Evolutionary conservation across 2,329 filamentous ascomycete genomes (phyloP).

Genomic region (Fusarium sp.): DNA sequence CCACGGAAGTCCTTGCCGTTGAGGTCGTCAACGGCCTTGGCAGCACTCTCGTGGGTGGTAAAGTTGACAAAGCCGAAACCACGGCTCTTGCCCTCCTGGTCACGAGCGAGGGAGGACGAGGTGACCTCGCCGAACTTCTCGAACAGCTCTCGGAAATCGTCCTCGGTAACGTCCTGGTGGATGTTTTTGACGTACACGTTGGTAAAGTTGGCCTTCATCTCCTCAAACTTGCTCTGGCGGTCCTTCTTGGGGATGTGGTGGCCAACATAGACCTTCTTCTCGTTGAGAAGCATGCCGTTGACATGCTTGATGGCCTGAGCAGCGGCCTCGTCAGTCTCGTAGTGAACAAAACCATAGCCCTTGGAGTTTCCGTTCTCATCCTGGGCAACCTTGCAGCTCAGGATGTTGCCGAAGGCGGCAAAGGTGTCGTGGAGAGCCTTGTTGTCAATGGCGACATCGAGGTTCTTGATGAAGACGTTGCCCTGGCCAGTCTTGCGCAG

Average conservation of each 20-base stretch:
- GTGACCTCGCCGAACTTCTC: slow-evolving; percentile 95
- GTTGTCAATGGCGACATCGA: slow-evolving; percentile 99
- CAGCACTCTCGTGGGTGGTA: slow-evolving; percentile 89
- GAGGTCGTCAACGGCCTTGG: slow-evolving; percentile 89
- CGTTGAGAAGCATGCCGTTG: slow-evolving; percentile 99
- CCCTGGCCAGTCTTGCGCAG: slow-evolving; percentile 99
- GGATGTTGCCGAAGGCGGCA: slow-evolving; percentile 97
- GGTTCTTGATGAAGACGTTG: slow-evolving; percentile 99
- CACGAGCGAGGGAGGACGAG: slow-evolving; percentile 92
- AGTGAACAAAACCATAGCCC: slow-evolving; percentile 99
- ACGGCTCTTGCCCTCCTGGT: slow-evolving; percentile 91
- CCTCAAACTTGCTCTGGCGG: slow-evolving; percentile 99
- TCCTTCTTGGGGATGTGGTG: slow-evolving; percentile 99
- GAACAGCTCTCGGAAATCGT: slow-evolving; percentile 95
- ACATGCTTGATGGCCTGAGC: slow-evolving; percentile 99
- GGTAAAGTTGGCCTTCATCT: slow-evolving; percentile 99
- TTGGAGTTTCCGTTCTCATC: slow-evolving; percentile 98
- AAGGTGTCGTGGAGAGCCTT: slow-evolving; percentile 99
- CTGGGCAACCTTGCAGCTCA: slow-evolving; percentile 99
- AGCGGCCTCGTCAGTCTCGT: slow-evolving; percentile 98
- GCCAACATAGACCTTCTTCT: slow-evolving; percentile 99
- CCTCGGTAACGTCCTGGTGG: slow-evolving; percentile 85
- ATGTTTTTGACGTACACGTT: slow-evolving; percentile 99
- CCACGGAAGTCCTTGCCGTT: slow-evolving; percentile 94
- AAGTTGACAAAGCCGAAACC: slow-evolving; percentile 98